These are phyloP conservation scores for Spathaspora sp. DNA, from an alignment of 1,139 yeast species.

Conservation along the genomic window DNA sequence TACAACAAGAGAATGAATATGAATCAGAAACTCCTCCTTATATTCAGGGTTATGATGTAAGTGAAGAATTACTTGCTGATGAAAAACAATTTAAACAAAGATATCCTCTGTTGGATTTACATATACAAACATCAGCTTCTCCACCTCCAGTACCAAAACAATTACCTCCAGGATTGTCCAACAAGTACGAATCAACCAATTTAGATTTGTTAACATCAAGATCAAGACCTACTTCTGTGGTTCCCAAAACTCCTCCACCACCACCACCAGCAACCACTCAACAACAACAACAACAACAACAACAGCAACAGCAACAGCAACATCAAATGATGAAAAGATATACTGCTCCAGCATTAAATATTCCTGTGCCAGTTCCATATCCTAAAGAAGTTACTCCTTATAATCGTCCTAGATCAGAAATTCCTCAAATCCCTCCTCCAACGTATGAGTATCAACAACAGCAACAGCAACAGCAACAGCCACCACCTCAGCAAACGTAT, in stretches of 20 bases:
- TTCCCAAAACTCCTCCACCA: neutral
- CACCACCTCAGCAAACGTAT: conserved; percentile 3
- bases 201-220: conserved; percentile 3
- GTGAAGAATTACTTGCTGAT: conserved; percentile 6
- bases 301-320: conserved; percentile 2
- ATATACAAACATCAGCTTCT: neutral
- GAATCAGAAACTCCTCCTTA: neutral
- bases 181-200: neutral
- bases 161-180: conserved; percentile 1
- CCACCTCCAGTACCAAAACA: conserved; percentile 6
- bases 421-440: neutral
- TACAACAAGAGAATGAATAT: neutral
- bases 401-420: neutral
- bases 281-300: conserved; percentile 4
- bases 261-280: neutral
- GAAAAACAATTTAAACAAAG: conserved; percentile 8
- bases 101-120: conserved; percentile 10
- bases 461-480: conserved; percentile 2
- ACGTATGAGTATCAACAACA: neutral
- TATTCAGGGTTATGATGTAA: neutral
- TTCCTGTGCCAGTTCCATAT: neutral
- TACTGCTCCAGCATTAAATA: conserved; percentile 1
- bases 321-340: conserved; percentile 1
- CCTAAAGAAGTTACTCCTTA: neutral
- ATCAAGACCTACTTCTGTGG: neutral